These are phyloP conservation scores for apple (Malus domestica) DNA, from an alignment of 306 rosid species.

Conservation along the genomic window ASM211411v1 NC_041794.1:31762001-31762500, in stretches of 20 bases:
- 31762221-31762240: conserved; percentile 6
- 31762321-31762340: not conserved
- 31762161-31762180: not conserved
- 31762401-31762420: conserved; percentile 9
- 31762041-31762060: not conserved
- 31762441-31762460: conserved; percentile 30
- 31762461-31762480: conserved; percentile 39
- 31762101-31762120: not conserved
- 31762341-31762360: conserved; percentile 11
- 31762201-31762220: conserved; percentile 9
- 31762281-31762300: conserved; percentile 3
- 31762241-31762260: conserved; percentile 15
- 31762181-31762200: not conserved
- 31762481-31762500: conserved; percentile 46
- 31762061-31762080: not conserved
- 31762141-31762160: not conserved
- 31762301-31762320: conserved; percentile 19
- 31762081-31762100: not conserved
- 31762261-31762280: conserved; percentile 2
- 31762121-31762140: not conserved
- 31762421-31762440: conserved; percentile 29
- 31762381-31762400: not conserved
- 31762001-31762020: not conserved
- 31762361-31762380: not conserved
- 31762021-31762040: not conserved